Evolutionary conservation across 2,329 filamentous ascomycete genomes (phyloP), one percentile per base, ranked within the genome.

Genomic region (Torrubiella hemipterigena): DNA sequence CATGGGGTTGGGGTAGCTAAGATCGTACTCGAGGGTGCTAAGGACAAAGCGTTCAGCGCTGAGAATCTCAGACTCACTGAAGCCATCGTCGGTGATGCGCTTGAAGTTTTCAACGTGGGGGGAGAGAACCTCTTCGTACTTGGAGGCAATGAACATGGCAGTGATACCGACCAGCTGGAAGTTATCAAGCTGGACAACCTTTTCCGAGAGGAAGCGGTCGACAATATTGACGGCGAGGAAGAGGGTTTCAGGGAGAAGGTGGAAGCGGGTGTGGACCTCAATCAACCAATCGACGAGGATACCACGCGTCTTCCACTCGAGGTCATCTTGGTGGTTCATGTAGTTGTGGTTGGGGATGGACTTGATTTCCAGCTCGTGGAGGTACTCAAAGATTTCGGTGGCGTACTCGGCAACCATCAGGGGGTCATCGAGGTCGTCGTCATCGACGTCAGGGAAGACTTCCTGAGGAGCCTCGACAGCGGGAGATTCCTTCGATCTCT

Each of bases 1-100:
- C 91, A 98, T 98, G 15, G 91, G 91, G 61, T 98, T 98, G 34
- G 91, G 91, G 52, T 95, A 98, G 65, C 87, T 95, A 41, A 98
- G 76, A 54, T 98, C 89, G 56, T 95, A 98, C 63, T 95, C 81
- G 38, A 98, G 73, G 6, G 86, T 86, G 42, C 76, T 74, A 31
- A 98, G 77, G 42, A 98, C 79, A 54, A 93, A 94, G 43, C 91
- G 82, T 61, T 98, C 91, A n/a, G 91, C 91, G 50, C 84, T 89
- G 23, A 98, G 70, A 44, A 98, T 96, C 62, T 98, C 91, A 27
- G 83, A 77, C 55, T 95, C 89, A 5, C 77, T 82, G 59, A 96
- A 98, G 34, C 89, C 91, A 56, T 96, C 86, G 49, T 98, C 91
- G 50, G 91, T 86, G 46, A 98, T 87, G 49, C 93, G 85, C 47